These are phyloP conservation scores for Acanthamoeba castellanii DNA, from an alignment of 208 protist species.

Conservation along the genomic window DNA sequence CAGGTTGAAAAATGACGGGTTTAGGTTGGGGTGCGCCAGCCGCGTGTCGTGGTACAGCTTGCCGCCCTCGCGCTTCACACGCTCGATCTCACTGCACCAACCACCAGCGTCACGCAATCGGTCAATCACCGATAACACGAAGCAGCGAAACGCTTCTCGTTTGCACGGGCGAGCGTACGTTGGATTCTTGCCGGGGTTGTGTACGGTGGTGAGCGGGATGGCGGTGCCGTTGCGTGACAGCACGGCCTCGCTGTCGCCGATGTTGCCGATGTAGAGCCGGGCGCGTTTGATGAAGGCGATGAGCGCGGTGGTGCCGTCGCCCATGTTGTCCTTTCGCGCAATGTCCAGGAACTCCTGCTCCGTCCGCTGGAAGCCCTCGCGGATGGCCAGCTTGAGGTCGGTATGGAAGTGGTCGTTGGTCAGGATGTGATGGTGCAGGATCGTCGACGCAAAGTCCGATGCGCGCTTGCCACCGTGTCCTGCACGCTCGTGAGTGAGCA, in stretches of 20 bases:
- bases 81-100: background rate
- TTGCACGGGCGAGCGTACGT: background rate
- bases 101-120: background rate
- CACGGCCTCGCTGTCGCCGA: constrained; percentile 46
- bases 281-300: constrained; percentile 11
- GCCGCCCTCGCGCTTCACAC: constrained; percentile 1
- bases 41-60: constrained; percentile 25
- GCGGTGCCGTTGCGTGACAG: constrained; percentile 14
- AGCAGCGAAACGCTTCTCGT: no score
- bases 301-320: constrained; percentile 45
- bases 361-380: constrained; percentile 6
- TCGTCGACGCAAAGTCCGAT: background rate
- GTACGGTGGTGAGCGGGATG: background rate
- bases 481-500: background rate
- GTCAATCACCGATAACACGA: background rate
- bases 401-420: background rate
- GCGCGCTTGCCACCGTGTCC: constrained; percentile 33
- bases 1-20: constrained; percentile 50
- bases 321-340: constrained; percentile 18
- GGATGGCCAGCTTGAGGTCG: constrained; percentile 22
- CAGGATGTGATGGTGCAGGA: constrained; percentile 41
- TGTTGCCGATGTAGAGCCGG: constrained; percentile 13
- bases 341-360: constrained; percentile 48
- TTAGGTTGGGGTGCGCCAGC: constrained; percentile 35
- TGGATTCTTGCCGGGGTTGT: constrained; percentile 63